Evolutionary conservation across 73 alveolate genomes (phyloP).

Genomic region (Paramecium sexaurelia): DNA sequence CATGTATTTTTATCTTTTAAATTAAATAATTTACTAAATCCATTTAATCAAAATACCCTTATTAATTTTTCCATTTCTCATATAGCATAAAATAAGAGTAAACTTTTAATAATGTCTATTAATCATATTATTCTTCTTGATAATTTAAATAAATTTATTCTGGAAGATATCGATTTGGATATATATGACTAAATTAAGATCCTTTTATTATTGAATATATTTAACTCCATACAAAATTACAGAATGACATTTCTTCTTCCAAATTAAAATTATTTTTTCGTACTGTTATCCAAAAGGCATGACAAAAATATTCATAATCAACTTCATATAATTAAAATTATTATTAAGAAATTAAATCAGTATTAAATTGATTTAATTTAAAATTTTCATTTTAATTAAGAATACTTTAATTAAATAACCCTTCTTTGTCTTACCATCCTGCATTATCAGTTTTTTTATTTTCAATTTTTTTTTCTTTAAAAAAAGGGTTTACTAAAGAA

Average conservation of each 20-base stretch:
- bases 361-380: background rate
- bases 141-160: background rate
- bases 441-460: slow-evolving; percentile 12
- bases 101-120: slow-evolving; percentile 61
- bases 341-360: background rate
- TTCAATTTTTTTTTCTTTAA: slow-evolving; percentile 72
- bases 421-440: background rate
- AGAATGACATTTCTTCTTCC: slow-evolving; percentile 17
- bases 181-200: slow-evolving; percentile 41
- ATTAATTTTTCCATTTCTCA: slow-evolving; percentile 80
- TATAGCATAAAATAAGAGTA: slow-evolving; percentile 70
- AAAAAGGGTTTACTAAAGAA: slow-evolving; percentile 73
- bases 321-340: background rate
- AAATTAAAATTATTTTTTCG: slow-evolving; percentile 74
- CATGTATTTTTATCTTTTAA: slow-evolving; percentile 41
- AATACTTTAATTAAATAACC: background rate
- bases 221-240: slow-evolving; percentile 80
- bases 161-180: background rate
- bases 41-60: slow-evolving; percentile 77
- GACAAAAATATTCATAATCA: slow-evolving; percentile 65
- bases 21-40: slow-evolving; percentile 77
- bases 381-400: slow-evolving; percentile 5
- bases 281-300: slow-evolving; percentile 68
- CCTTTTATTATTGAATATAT: slow-evolving; percentile 84
- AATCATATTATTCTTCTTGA: background rate